These are phyloP conservation scores for Neurospora sp. DNA, from an alignment of 495 filamentous ascomycete species.

Conservation along the genomic window DNA sequence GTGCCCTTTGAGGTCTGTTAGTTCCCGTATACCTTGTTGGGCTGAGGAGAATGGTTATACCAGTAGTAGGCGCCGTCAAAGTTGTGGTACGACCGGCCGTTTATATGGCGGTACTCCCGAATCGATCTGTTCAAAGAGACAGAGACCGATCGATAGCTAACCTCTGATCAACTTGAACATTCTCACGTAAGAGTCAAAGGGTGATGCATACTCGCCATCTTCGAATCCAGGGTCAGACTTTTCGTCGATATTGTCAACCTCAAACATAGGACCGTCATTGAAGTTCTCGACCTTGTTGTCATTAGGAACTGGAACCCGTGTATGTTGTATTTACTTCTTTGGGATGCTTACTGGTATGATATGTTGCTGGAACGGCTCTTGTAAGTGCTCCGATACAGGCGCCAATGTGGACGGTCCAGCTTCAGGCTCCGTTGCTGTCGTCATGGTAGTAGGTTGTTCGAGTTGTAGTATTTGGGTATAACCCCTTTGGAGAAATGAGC, in stretches of 20 bases:
- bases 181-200: not conserved
- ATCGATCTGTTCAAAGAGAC: not conserved
- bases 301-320: not conserved
- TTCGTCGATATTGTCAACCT: not conserved
- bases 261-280: not conserved
- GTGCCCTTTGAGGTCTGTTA: not conserved
- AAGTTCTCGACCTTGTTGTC: not conserved
- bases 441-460: not conserved
- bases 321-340: not conserved
- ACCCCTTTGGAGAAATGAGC: not conserved
- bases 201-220: not conserved
- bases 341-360: not conserved
- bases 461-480: not conserved
- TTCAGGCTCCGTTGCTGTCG: not conserved
- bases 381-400: not conserved
- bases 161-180: not conserved
- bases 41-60: not conserved
- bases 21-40: not conserved
- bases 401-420: not conserved
- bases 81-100: not conserved
- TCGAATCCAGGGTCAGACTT: not conserved
- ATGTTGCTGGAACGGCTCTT: not conserved
- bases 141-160: not conserved
- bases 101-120: not conserved
- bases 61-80: not conserved